Percentiles rank a stretch among this genome's conserved stretches.
phyloP scores from a whole-genome alignment of 1,139 yeast genomes.

The Suhomyces terraborum region DNA sequence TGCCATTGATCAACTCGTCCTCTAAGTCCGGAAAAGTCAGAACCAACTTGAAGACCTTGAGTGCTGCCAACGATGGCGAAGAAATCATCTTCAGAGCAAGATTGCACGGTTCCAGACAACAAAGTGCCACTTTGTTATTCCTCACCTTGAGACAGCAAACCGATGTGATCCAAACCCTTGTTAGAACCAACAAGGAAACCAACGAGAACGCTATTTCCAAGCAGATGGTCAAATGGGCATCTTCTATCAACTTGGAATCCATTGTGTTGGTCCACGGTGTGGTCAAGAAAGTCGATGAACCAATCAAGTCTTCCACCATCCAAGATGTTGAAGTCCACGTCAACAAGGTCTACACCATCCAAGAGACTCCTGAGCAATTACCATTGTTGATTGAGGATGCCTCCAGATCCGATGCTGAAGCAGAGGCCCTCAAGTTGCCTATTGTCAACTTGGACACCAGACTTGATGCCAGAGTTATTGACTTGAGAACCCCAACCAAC shows the following conservation, averaged over 20 bases:
- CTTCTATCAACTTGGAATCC: slow-evolving; percentile 80
- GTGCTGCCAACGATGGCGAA: slow-evolving; percentile 71
- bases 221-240: slow-evolving; percentile 97
- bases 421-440: slow-evolving; percentile 88
- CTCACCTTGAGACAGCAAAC: slow-evolving; percentile 89
- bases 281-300: slow-evolving; percentile 82
- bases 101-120: slow-evolving; percentile 89
- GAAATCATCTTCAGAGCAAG: slow-evolving; percentile 89
- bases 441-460: slow-evolving; percentile 95
- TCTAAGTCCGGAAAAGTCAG: slow-evolving; percentile 63
- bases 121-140: slow-evolving; percentile 93
- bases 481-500: slow-evolving; percentile 93
- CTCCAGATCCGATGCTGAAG: slow-evolving; percentile 90
- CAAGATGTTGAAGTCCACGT: slow-evolving; percentile 88
- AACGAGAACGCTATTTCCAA: slow-evolving; percentile 73
- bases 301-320: slow-evolving; percentile 85
- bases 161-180: slow-evolving; percentile 77
- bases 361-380: slow-evolving; percentile 88
- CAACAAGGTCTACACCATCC: slow-evolving; percentile 69
- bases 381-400: slow-evolving; percentile 97
- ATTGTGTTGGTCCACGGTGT: slow-evolving; percentile 89
- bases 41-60: slow-evolving; percentile 55
- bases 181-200: slow-evolving; percentile 60
- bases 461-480: slow-evolving; percentile 92
- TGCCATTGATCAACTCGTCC: slow-evolving; percentile 83